phyloP scores from a whole-genome alignment of 2,329 filamentous ascomycete species.

The Fusarium acutatum region DNA sequence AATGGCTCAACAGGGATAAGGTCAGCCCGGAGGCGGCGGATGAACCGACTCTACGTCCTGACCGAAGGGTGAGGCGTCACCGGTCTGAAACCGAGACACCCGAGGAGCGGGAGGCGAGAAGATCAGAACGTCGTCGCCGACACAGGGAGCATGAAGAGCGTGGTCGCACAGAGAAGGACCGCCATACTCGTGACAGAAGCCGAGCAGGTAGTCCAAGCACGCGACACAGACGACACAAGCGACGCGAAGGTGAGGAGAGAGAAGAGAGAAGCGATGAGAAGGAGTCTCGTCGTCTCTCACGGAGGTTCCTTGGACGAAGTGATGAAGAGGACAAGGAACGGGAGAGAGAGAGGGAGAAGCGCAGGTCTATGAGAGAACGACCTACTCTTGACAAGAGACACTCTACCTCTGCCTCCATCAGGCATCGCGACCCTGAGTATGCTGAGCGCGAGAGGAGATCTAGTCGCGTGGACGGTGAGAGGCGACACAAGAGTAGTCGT shows the following conservation, averaged over 20 bases:
- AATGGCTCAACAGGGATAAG: constrained; percentile 18
- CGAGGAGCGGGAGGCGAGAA: constrained; percentile 16
- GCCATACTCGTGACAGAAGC: constrained; percentile 11
- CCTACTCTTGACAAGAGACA: constrained; percentile 14
- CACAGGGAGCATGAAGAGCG: constrained; percentile 16
- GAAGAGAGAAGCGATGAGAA: constrained; percentile 1
- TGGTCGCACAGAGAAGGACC: constrained; percentile 2
- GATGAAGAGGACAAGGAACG: constrained; percentile 8
- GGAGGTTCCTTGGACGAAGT: not conserved
- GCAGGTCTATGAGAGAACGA: constrained; percentile 5
- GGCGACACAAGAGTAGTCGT: constrained; percentile 2
- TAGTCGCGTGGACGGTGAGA: not conserved
- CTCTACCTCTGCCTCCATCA: constrained; percentile 10
- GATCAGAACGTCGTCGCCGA: constrained; percentile 17
- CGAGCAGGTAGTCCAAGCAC: constrained; percentile 5
- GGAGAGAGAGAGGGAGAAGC: not conserved
- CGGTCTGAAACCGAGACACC: constrained; percentile 3
- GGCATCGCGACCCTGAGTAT: not conserved
- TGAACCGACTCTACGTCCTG: constrained; percentile 5
- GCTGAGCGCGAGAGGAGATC: not conserved
- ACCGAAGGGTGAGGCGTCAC: constrained; percentile 5
- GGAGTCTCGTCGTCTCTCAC: constrained; percentile 14
- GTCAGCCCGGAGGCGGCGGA: constrained; percentile 8
- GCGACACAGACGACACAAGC: constrained; percentile 10
- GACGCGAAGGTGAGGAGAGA: constrained; percentile 10